Evolutionary conservation across 768 basidiomycete species (phyloP).

Genomic region (Lactifluus volemus): DNA sequence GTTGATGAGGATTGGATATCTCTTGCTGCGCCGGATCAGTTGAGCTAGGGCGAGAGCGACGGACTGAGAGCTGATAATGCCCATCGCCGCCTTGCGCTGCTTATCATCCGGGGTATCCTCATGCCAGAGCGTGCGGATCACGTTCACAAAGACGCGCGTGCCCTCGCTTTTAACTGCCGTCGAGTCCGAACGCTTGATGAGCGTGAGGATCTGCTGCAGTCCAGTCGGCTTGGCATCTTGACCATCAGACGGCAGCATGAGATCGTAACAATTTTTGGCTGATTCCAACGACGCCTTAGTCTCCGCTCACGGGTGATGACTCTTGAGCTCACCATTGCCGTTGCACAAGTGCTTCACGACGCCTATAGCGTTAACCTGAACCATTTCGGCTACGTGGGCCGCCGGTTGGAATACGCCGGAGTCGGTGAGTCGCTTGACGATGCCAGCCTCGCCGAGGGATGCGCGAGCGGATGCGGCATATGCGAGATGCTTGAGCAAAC

Average conservation of each 20-base stretch:
- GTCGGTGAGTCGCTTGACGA: constrained; percentile 51
- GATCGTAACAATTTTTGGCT: constrained; percentile 40
- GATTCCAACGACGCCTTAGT: neutral
- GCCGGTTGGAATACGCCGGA: constrained; percentile 65
- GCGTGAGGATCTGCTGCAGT: constrained; percentile 59
- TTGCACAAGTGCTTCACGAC: constrained; percentile 84
- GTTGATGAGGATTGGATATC: constrained; percentile 79
- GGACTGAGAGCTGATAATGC: constrained; percentile 41
- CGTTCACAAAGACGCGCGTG: constrained; percentile 80
- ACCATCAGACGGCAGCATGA: constrained; percentile 41
- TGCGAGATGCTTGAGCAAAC: constrained; percentile 80
- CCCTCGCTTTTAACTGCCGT: constrained; percentile 83
- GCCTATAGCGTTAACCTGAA: constrained; percentile 84
- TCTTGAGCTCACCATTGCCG: constrained; percentile 43
- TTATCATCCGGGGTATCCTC: constrained; percentile 39
- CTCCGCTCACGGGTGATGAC: neutral
- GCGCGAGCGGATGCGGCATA: constrained; percentile 50
- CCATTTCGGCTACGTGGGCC: constrained; percentile 75
- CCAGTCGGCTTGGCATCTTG: constrained; percentile 35
- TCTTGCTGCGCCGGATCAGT: constrained; percentile 66
- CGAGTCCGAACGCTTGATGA: constrained; percentile 73
- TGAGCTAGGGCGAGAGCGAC: constrained; percentile 55
- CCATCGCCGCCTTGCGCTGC: constrained; percentile 46
- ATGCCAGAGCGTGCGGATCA: constrained; percentile 70
- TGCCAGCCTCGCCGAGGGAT: constrained; percentile 48